phyloP scores from a whole-genome alignment of 1,139 yeast genomes.

The Suhomyces terraborum region DNA sequence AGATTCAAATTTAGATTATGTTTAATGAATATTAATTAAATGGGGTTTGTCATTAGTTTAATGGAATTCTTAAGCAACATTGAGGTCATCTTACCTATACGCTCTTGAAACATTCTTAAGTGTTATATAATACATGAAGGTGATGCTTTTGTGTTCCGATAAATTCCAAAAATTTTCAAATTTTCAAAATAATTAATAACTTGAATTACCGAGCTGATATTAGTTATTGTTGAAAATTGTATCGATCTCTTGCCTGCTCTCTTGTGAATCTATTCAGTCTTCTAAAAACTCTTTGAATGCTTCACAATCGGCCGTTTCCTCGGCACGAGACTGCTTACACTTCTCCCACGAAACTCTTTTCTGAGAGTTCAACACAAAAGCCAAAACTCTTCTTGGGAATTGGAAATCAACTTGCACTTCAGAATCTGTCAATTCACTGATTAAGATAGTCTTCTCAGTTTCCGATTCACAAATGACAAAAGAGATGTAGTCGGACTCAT shows the following conservation, averaged over 20 bases:
- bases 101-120: too few species aligned
- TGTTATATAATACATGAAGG: too few species aligned
- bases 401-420: slow-evolving; percentile 59
- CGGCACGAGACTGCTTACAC: slow-evolving; percentile 59
- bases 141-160: too few species aligned
- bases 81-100: too few species aligned
- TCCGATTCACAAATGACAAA: slow-evolving; percentile 34
- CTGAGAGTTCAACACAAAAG: slow-evolving; percentile 57
- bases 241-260: too few species aligned
- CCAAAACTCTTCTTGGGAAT: slow-evolving; percentile 76
- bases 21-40: not conserved
- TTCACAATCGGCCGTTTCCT: slow-evolving; percentile 64
- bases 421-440: slow-evolving; percentile 28
- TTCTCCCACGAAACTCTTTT: slow-evolving; percentile 73
- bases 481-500: slow-evolving; percentile 41
- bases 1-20: not conserved
- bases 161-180: too few species aligned
- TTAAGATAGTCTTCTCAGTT: slow-evolving; percentile 20
- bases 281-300: slow-evolving; percentile 52
- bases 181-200: too few species aligned
- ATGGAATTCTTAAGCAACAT: too few species aligned
- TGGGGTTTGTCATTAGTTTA: not conserved
- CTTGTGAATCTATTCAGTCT: not conserved
- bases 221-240: too few species aligned
- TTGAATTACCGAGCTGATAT: too few species aligned